Conservation (phyloP, 257 asterid species). For the Agastache rugosa region DNA sequence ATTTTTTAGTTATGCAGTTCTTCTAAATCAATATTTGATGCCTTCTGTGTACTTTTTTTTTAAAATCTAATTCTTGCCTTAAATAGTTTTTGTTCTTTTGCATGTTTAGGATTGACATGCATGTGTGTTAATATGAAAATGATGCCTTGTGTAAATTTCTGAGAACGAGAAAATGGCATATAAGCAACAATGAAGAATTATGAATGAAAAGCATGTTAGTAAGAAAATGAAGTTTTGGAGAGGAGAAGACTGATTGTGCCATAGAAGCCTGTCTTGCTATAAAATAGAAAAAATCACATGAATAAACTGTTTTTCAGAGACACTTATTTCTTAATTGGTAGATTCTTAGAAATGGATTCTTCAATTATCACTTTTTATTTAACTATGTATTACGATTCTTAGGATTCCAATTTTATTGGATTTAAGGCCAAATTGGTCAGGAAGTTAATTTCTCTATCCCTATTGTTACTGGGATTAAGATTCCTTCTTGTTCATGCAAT, state of each 20-base stretch:
- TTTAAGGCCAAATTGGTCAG: slow-evolving; percentile 3
- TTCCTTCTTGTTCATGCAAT: slow-evolving; percentile 24
- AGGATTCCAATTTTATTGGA: slow-evolving; percentile 2
- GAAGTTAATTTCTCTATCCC: not conserved
- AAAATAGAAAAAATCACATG: not conserved
- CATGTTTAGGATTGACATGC: slow-evolving; percentile 27
- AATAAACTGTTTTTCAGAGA: not conserved
- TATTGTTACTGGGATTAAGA: slow-evolving; percentile 14
- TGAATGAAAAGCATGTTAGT: slow-evolving; percentile 24
- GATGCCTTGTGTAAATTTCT: slow-evolving; percentile 6
- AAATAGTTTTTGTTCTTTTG: slow-evolving; percentile 12
- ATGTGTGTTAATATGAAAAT: slow-evolving; percentile 15
- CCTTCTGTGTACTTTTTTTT: not conserved
- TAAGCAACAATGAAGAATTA: slow-evolving; percentile 27
- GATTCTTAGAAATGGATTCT: slow-evolving; percentile 18
- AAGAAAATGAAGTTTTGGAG: slow-evolving; percentile 8
- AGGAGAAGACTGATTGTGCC: slow-evolving; percentile 13
- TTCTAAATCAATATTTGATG: slow-evolving; percentile 24
- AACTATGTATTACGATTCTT: not conserved
- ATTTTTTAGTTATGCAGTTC: not conserved
- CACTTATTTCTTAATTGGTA: not conserved
- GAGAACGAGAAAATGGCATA: slow-evolving; percentile 17
- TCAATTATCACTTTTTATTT: not conserved
- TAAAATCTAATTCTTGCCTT: not conserved
- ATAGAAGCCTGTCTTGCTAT: slow-evolving; percentile 15